Conservation (phyloP, 2,329 filamentous ascomycete genomes). For the Trichoderma sp. region DNA sequence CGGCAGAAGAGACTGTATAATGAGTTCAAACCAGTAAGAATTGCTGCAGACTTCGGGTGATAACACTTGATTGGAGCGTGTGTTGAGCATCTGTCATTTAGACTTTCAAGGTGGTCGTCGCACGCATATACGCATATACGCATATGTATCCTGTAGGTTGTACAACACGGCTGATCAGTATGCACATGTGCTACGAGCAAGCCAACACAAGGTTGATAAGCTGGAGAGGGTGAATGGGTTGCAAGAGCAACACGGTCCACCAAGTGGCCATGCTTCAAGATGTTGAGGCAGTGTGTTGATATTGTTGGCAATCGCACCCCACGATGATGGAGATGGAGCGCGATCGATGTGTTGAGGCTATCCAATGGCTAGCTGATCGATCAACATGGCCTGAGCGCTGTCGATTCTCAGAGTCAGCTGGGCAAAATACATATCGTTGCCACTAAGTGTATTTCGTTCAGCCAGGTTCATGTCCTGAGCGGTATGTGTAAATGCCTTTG, state of each 20-base stretch:
- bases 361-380: neutral
- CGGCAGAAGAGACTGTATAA: neutral
- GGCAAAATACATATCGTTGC: neutral
- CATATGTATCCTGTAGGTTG: constrained; percentile 24
- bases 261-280: neutral
- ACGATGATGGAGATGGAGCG: neutral
- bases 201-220: neutral
- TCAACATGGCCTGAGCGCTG: neutral
- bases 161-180: neutral
- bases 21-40: neutral
- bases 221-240: neutral
- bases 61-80: neutral
- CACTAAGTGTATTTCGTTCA: neutral
- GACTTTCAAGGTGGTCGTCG: constrained; percentile 22
- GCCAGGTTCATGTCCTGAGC: neutral
- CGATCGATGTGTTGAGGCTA: neutral
- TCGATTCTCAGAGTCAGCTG: neutral
- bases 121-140: constrained; percentile 29
- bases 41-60: neutral
- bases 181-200: neutral
- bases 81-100: neutral
- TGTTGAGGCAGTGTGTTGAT: neutral
- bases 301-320: neutral
- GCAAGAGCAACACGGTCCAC: neutral
- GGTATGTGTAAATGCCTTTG: neutral